Base-by-base conservation (phyloP, 2,329 filamentous ascomycete genomes). In the Mariannaea elegans region DNA sequence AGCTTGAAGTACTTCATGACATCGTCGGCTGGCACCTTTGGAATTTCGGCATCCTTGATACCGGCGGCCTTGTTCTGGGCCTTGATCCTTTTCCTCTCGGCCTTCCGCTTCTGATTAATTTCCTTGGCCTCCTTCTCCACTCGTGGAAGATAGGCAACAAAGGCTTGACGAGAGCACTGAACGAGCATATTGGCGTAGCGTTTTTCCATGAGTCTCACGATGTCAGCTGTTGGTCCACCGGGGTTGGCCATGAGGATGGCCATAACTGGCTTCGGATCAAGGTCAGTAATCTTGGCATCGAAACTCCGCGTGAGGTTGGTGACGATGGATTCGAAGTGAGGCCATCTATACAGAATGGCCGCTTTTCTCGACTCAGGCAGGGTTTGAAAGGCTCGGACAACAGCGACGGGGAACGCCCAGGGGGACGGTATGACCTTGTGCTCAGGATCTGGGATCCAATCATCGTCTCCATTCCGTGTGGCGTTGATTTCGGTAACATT, bases 321-420 rank as follows among this genome's bases (percentile, higher is more conserved):
- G 7, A 34, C 19, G 12, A 47, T 41, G 0, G n/a, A 39, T 12
- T 39, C 24, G 21, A 58, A 52, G 10, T 16, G 19, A 3, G 49
- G 44, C 56, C 56, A 59, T 16, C 21, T 27, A 4, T 44, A 12
- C 45, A 59, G 16, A 6, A 59, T 47, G n/a, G 42, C 50, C 5
- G 19, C 29, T 27, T 49, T 32, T 36, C 42, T 39, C 13, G 14
- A 7, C 7, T 34, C 10, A 16, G 50, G 29, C 21, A 59, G 18
- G 13, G 13, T 19, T 10, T 24, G 10, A 16, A 44, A 55, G 21
- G 49, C 49, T 10, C 31, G 27, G 23, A 52, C 19, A 14, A 41
- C 41, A 2, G 21, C 19, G 13, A 38, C 10, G 0, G 47, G 34
- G 13, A 52, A 51, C 9, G 21, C 39, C 47, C 46, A 46, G 10